Percentiles rank a stretch among this genome's conserved stretches.
phyloP scores from a whole-genome alignment of 176 grass and related monocot genomes.

The Secale cereale region DNA sequence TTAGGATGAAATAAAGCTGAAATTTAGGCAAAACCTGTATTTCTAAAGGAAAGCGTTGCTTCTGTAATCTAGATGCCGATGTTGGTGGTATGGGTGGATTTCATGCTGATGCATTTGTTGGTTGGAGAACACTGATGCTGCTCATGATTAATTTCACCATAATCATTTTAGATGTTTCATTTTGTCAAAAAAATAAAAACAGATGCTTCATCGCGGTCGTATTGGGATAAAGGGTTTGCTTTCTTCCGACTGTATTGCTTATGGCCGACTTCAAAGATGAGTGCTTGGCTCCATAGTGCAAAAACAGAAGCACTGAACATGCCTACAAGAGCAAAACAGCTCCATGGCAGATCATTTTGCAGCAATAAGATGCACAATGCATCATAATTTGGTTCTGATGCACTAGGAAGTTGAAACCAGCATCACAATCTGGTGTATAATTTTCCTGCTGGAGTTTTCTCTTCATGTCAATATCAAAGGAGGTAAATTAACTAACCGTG shows the following conservation, averaged over 20 bases:
- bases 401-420: neutral
- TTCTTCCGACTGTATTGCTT: neutral
- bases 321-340: neutral
- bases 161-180: neutral
- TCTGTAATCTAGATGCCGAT: constrained; percentile 5
- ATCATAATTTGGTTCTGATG: neutral
- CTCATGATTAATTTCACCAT: constrained; percentile 1
- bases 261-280: neutral
- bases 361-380: neutral
- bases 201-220: neutral
- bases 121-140: neutral
- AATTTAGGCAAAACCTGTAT: neutral
- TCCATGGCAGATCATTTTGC: constrained; percentile 3
- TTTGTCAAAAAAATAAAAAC: neutral
- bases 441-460: neutral
- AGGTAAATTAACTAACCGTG: neutral
- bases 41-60: neutral
- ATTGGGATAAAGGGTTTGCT: neutral
- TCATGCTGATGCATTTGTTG: constrained; percentile 10
- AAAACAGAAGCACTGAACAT: neutral
- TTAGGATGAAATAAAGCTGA: constrained; percentile 33
- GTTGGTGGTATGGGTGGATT: neutral
- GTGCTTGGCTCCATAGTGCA: neutral
- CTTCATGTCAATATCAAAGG: neutral
- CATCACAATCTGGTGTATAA: neutral